A percentile compares a stretch with the other conserved stretches of the same genome.
phyloP scores from a whole-genome alignment of 2,329 filamentous ascomycete species.

The Trichoderma oligosporum region DNA sequence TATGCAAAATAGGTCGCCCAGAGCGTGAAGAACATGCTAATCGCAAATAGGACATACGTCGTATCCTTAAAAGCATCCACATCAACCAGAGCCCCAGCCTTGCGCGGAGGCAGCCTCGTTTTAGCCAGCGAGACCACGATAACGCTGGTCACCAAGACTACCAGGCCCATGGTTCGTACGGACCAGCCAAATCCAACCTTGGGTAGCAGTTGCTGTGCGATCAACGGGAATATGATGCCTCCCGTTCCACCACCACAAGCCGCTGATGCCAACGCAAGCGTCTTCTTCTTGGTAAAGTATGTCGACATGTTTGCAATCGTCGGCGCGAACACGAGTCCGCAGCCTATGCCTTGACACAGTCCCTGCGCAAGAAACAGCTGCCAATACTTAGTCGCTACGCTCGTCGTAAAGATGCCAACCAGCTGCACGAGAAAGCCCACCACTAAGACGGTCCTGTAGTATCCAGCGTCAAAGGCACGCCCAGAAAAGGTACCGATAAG shows the following conservation, averaged over 20 bases:
- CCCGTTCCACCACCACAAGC: slow-evolving; percentile 59
- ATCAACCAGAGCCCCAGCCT: slow-evolving; percentile 49
- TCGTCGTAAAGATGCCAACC: slow-evolving; percentile 45
- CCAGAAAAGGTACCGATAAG: slow-evolving; percentile 41
- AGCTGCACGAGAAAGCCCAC: slow-evolving; percentile 42
- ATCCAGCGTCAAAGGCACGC: slow-evolving; percentile 41
- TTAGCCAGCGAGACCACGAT: slow-evolving; percentile 42
- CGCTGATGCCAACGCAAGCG: slow-evolving; percentile 56
- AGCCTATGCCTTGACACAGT: slow-evolving; percentile 53
- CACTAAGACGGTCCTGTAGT: slow-evolving; percentile 34
- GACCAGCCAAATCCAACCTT: slow-evolving; percentile 63
- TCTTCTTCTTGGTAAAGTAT: slow-evolving; percentile 58
- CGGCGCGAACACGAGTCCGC: slow-evolving; percentile 52
- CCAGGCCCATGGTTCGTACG: slow-evolving; percentile 57
- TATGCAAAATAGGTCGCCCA: slow-evolving; percentile 51
- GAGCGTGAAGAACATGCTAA: slow-evolving; percentile 39
- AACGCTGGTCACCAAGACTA: slow-evolving; percentile 47
- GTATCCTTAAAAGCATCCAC: slow-evolving; percentile 48
- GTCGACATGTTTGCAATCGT: slow-evolving; percentile 53
- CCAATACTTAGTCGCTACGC: slow-evolving; percentile 42
- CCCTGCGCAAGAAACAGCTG: slow-evolving; percentile 52
- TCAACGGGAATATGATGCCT: slow-evolving; percentile 60
- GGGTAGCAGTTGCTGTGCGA: slow-evolving; percentile 54
- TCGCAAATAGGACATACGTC: slow-evolving; percentile 38
- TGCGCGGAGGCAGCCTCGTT: slow-evolving; percentile 47